Percentiles rank a stretch among this genome's conserved stretches.
Conservation (phyloP, 75 land plant species). For the Sequoiadendron giganteum region DNA sequence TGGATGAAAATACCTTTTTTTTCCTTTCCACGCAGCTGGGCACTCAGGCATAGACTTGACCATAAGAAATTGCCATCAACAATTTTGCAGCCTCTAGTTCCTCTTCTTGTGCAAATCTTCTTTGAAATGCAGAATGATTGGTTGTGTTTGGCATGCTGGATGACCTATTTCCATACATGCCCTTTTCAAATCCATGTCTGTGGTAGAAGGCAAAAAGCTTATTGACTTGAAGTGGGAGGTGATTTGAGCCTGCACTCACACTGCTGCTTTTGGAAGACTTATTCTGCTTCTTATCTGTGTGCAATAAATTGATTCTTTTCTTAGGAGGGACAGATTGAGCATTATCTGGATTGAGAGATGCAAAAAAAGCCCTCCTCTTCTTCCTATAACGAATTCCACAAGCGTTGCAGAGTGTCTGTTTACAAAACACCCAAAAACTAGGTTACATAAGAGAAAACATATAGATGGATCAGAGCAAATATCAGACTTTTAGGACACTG, state of each 20-base stretch:
- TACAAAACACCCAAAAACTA: background rate
- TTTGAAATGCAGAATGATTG: background rate
- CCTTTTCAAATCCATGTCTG: background rate
- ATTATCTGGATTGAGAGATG: background rate
- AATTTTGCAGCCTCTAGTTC: slow-evolving; percentile 52
- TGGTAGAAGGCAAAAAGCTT: slow-evolving; percentile 10
- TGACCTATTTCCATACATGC: slow-evolving; percentile 6
- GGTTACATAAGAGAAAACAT: background rate
- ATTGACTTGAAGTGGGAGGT: slow-evolving; percentile 3
- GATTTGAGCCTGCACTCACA: background rate
- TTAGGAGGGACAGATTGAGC: background rate
- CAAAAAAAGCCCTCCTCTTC: slow-evolving; percentile 25
- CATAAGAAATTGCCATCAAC: slow-evolving; percentile 56
- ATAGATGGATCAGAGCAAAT: background rate
- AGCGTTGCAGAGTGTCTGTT: slow-evolving; percentile 58
- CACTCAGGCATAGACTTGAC: slow-evolving; percentile 29
- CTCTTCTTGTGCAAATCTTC: slow-evolving; percentile 33
- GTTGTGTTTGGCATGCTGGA: slow-evolving; percentile 14
- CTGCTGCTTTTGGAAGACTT: background rate
- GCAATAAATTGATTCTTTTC: background rate
- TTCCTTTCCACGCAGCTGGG: background rate
- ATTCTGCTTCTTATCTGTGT: slow-evolving; percentile 12
- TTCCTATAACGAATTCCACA: slow-evolving; percentile 59
- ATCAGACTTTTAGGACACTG: no score
- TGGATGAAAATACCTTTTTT: background rate